phyloP scores from a whole-genome alignment of 768 basidiomycete genomes.

The Pholiota microspora region DNA sequence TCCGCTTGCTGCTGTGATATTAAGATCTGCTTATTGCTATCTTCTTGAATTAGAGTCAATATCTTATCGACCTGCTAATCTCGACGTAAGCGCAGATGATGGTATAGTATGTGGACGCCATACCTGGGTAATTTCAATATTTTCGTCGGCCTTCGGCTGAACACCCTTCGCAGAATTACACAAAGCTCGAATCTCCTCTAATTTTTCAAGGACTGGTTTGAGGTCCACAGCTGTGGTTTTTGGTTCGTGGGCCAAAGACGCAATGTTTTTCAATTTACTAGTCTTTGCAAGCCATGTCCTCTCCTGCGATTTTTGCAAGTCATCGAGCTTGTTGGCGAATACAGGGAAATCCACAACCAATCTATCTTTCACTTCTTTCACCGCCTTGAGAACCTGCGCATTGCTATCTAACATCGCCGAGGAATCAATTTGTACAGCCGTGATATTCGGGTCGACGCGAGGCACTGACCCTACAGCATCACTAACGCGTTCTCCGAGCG shows the following conservation, averaged over 20 bases:
- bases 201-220: slow-evolving; percentile 16
- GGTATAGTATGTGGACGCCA: background rate
- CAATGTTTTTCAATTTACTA: background rate
- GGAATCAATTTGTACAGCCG: background rate
- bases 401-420: background rate
- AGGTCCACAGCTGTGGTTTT: slow-evolving; percentile 8
- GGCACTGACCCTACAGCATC: slow-evolving; percentile 2
- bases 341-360: slow-evolving; percentile 36
- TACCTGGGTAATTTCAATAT: background rate
- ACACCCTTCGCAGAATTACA: slow-evolving; percentile 5
- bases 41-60: slow-evolving; percentile 44
- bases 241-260: background rate
- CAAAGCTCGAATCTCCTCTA: slow-evolving; percentile 20
- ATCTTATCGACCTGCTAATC: slow-evolving; percentile 40
- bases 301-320: slow-evolving; percentile 13
- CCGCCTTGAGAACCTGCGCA: slow-evolving; percentile 25
- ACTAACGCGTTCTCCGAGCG: slow-evolving; percentile 16
- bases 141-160: background rate
- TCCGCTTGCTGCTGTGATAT: slow-evolving; percentile 69
- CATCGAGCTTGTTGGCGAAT: slow-evolving; percentile 28
- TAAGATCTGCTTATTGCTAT: slow-evolving; percentile 43
- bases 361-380: slow-evolving; percentile 39
- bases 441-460: background rate
- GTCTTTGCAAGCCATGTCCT: background rate
- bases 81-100: background rate